Percentiles rank a stretch among this genome's conserved stretches.
Conservation (phyloP, 192 early-diverging fungal species). For the Chytriomyces confervae region DNA sequence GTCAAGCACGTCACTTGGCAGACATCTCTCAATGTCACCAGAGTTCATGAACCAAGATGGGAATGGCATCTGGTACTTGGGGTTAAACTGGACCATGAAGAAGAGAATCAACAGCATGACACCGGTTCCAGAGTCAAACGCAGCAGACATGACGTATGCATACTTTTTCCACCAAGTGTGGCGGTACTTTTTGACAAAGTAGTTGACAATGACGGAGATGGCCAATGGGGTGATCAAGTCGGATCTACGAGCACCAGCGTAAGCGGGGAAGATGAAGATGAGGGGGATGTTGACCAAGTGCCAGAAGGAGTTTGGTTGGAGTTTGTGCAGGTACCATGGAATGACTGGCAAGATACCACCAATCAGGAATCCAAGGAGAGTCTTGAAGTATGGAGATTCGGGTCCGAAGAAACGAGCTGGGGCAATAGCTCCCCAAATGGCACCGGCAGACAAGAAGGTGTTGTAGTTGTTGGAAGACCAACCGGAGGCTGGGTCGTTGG, state of each 20-base stretch:
- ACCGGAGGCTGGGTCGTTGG: too few relatives aligned
- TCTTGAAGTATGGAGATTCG: slow-evolving; percentile 18
- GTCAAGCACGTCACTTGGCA: too few relatives aligned
- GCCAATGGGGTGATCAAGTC: not conserved
- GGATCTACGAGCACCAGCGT: not conserved
- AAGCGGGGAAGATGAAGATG: slow-evolving; percentile 4
- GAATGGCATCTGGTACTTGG: too few relatives aligned
- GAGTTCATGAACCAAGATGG: too few relatives aligned
- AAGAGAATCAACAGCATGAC: slow-evolving; percentile 24
- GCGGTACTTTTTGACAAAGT: slow-evolving; percentile 9
- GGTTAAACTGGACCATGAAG: slow-evolving; percentile 7
- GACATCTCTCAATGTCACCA: not conserved
- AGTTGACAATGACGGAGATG: slow-evolving; percentile 9
- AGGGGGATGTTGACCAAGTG: slow-evolving; percentile 32
- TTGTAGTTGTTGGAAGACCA: not conserved
- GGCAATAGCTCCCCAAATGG: slow-evolving; percentile 43
- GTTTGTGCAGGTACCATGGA: slow-evolving; percentile 30
- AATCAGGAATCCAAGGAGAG: slow-evolving; percentile 27
- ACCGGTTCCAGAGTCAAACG: slow-evolving; percentile 62
- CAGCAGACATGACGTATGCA: slow-evolving; percentile 70
- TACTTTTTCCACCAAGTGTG: slow-evolving; percentile 65
- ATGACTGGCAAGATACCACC: slow-evolving; percentile 30
- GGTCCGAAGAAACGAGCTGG: slow-evolving; percentile 38
- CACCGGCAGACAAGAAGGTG: slow-evolving; percentile 37
- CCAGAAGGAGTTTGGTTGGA: slow-evolving; percentile 6